Evolutionary conservation across 495 filamentous ascomycete genomes (phyloP), one percentile per base, ranked within the genome.

Genomic region (Talaromyces wortmannii): DNA sequence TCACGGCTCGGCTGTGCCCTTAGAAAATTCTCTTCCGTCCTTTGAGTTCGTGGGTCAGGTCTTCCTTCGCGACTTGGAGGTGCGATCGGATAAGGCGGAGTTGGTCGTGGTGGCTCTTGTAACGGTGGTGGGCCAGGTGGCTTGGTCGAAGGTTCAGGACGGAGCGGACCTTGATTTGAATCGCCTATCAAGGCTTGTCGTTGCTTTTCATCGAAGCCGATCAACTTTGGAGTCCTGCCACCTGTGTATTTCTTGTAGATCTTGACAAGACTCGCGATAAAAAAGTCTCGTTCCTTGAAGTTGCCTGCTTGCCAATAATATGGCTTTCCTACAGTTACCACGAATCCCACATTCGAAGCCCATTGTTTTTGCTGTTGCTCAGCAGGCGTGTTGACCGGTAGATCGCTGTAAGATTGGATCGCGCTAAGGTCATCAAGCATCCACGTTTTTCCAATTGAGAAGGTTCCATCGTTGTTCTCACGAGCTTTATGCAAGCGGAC

Each of bases 391-490:
- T 63, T 64, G 4, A 81, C 76, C 11, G 69, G 57, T 4, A 80
- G 70, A 32, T 82, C 76, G 10, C 73, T 81, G 63, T 84, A 96
- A 3, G 90, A 94, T 69, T 92, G 84, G 53, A 98, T 88, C 23
- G 77, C 75, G 7, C 77, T 77, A 33, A 98, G 72, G 61, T 97
- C 92, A 64, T 97, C 91, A 52, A 98, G 76, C 65, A 87, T 85
- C 94, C 94, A 98, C 4, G 92, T 97, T 71, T 98, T 98, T 43
- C 94, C 94, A 61, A 98, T 97, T 6, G 94, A 97, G 70, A 96
- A 98, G 4, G 89, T 81, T 31, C 90, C 89, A 71, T 97, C 95
- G 45, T 79, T 78, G 67, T 98, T 98, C 67, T 98, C 95, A 57
- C 95, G 84, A 49, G 90, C 91, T 69, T 98, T 98, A 75, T 97